Conservation (phyloP, 768 basidiomycete species). For the Daedalea quercina region DNA sequence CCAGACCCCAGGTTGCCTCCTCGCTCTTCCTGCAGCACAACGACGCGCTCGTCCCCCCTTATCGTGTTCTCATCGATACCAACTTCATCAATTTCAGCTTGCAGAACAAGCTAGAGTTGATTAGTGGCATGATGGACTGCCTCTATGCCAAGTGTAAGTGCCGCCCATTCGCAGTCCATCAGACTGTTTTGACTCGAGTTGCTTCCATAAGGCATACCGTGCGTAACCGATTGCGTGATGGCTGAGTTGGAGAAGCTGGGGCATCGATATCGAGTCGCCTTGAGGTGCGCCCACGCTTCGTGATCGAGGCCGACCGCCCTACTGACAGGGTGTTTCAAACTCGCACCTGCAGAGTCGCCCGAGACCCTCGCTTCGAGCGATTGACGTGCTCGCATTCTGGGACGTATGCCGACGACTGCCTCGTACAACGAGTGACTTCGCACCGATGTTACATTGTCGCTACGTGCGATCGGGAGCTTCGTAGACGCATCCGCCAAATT, state of each 20-base stretch:
- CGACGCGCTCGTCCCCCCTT: slow-evolving; percentile 91
- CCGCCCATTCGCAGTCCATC: not conserved
- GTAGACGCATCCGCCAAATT: slow-evolving; percentile 85
- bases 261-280: slow-evolving; percentile 88
- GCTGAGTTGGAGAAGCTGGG: slow-evolving; percentile 98
- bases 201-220: slow-evolving; percentile 73
- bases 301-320: not conserved
- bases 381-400: slow-evolving; percentile 88
- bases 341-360: slow-evolving; percentile 66
- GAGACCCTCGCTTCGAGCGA: slow-evolving; percentile 95
- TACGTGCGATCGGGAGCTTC: slow-evolving; percentile 93
- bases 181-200: not conserved
- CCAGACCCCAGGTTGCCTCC: slow-evolving; percentile 79
- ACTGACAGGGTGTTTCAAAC: slow-evolving; percentile 5
- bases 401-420: slow-evolving; percentile 98
- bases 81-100: slow-evolving; percentile 99
- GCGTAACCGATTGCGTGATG: slow-evolving; percentile 99
- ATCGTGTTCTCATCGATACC: slow-evolving; percentile 95
- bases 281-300: slow-evolving; percentile 54
- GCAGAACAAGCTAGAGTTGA: slow-evolving; percentile 94
- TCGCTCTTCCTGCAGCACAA: slow-evolving; percentile 95
- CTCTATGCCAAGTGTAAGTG: slow-evolving; percentile 90
- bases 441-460: slow-evolving; percentile 97
- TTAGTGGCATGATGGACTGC: slow-evolving; percentile 99
- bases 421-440: slow-evolving; percentile 91